Base-by-base conservation (phyloP, 176 grass and related monocot species). In the Bolboschoenus planiculmis region DNA sequence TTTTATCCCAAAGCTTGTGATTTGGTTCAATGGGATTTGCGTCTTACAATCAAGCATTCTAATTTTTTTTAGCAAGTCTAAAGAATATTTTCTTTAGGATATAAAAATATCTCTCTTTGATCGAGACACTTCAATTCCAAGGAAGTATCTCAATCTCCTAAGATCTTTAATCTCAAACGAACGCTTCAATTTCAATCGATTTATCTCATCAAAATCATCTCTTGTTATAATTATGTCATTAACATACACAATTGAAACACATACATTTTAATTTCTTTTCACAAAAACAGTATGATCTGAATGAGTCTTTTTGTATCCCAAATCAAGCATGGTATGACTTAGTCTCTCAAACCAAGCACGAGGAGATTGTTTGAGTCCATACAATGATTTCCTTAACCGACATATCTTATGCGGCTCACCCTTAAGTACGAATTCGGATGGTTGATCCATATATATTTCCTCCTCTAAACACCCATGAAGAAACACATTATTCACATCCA, bases 401-500 rank as follows among this genome's bases (percentile, higher is more conserved):
- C 82, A 84, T 0, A 73, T 64, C 6, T 70, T 15, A 16, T 39
- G 35, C 23, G 40, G 10, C 50, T 57, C 10, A 11, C 50, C 18
- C 34, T 23, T 16, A 73, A 51, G 48, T 14, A 15, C 11, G 18
- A 59, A 57, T 24, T 53, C 82, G 0, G 4, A 64, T 8, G 82
- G 63, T 37, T 71, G 14, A 10, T 37, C 24, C 82, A 84, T 84
- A 74, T 84, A 84, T 34, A 84, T 29, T 53, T 83, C 58, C 21
- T 84, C 82, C 6, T n/a, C 18, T 20, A 84, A 55, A 34, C 59
- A 14, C 7, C 65, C 20, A 21, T 84, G 39, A 9, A 84, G 50
- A 58, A 84, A 84, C 1, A 20, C 63, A 84, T 84, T 84, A 1
- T 84, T 55, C 7, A 84, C 82, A 56, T 84, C 82, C 26, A 84